phyloP scores from a whole-genome alignment of 225 moss, liverwort and hornwort species.

The Sphagnum tenellum region DNA sequence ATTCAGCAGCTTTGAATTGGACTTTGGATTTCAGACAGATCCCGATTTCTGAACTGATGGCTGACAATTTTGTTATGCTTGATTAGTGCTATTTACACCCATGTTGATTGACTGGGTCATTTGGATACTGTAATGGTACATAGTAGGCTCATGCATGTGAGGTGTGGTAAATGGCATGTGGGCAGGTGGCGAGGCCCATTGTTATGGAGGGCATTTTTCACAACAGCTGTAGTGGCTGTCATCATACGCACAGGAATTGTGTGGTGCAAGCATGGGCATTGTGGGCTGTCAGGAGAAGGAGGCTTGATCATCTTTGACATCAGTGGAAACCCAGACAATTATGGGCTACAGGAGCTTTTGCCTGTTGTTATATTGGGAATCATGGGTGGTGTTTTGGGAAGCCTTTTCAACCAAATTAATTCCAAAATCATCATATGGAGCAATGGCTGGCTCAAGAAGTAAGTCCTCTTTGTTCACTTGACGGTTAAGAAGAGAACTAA shows the following conservation, averaged over 20 bases:
- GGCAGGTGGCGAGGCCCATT: slow-evolving; percentile 47
- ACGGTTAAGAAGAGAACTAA: too few relatives aligned
- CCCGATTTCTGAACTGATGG: too few relatives aligned
- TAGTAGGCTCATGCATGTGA: too few relatives aligned
- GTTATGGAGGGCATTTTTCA: slow-evolving; percentile 43
- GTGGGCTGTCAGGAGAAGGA: slow-evolving; percentile 45
- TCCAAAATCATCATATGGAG: slow-evolving; percentile 18
- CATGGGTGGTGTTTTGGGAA: slow-evolving; percentile 39
- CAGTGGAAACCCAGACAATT: slow-evolving; percentile 15
- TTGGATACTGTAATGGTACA: too few relatives aligned
- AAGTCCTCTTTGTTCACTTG: neutral
- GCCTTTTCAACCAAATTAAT: slow-evolving; percentile 37
- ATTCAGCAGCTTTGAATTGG: too few relatives aligned
- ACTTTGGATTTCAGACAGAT: too few relatives aligned
- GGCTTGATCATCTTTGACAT: slow-evolving; percentile 47
- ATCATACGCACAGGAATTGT: slow-evolving; percentile 28
- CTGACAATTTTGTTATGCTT: too few relatives aligned
- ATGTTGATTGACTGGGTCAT: too few relatives aligned
- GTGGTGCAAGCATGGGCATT: slow-evolving; percentile 28
- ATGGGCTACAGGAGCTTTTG: slow-evolving; percentile 31
- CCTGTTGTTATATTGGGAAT: slow-evolving; percentile 27
- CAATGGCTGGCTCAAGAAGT: slow-evolving; percentile 26
- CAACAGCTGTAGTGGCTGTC: slow-evolving; percentile 44
- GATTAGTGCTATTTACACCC: too few relatives aligned
- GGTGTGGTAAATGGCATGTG: neutral